phyloP scores from a whole-genome alignment of 208 protist species.

The Crithidia expoeki region DNA sequence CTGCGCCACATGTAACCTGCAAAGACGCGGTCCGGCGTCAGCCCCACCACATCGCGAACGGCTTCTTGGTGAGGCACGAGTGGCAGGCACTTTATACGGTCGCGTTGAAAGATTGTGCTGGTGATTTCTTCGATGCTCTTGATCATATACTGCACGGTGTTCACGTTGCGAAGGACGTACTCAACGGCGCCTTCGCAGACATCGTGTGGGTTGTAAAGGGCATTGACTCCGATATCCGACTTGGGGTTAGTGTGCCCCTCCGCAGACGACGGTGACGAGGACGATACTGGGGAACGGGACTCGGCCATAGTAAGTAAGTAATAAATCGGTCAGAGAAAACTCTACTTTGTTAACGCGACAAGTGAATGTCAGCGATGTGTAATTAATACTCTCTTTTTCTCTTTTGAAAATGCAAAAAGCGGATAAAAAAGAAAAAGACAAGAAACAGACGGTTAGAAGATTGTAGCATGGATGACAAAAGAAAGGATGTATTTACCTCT shows the following conservation, averaged over 20 bases:
- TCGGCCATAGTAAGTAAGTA: background rate
- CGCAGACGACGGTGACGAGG: background rate
- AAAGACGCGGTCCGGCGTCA: constrained; percentile 32
- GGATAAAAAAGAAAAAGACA: too few relatives aligned
- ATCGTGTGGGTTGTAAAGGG: constrained; percentile 42
- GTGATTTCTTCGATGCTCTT: constrained; percentile 75
- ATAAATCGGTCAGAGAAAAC: too few relatives aligned
- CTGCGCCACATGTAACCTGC: constrained; percentile 87
- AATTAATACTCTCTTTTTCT: too few relatives aligned
- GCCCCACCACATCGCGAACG: background rate
- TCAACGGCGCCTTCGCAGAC: constrained; percentile 73
- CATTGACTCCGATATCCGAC: background rate
- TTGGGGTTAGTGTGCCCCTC: background rate
- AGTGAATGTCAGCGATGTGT: too few relatives aligned
- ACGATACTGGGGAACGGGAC: background rate
- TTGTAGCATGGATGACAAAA: too few relatives aligned
- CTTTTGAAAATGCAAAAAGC: too few relatives aligned
- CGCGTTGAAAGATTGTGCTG: constrained; percentile 47
- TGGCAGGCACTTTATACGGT: constrained; percentile 82
- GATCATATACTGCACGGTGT: constrained; percentile 89
- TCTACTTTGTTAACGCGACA: too few relatives aligned
- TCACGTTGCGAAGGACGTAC: constrained; percentile 73
- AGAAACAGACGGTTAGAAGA: too few relatives aligned
- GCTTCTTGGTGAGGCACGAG: constrained; percentile 4
- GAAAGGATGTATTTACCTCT: too few relatives aligned